Base-by-base conservation (phyloP, 331 rosid genomes). In the Spiraea crenata region DNA sequence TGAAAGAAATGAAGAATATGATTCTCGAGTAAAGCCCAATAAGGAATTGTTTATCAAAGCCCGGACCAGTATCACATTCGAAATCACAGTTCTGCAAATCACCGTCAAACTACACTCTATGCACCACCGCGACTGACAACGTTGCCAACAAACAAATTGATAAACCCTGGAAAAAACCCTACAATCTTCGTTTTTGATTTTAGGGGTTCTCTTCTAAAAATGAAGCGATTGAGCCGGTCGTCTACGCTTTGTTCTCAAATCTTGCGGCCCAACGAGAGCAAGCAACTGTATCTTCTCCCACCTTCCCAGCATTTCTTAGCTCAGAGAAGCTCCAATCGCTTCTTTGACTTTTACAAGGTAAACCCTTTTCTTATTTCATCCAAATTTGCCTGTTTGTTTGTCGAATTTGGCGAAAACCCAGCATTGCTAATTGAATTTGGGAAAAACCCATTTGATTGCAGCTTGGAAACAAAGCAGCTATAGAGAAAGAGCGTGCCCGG, bases 401-500 rank as follows among this genome's bases (percentile, higher is more conserved):
- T 35, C 44, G 2, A 14, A 20, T 17, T 54, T 61, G 31, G 31
- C 47, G 50, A 55, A 49, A 14, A 12, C 59, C 40, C 59, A 11
- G 55, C 20, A 13, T 56, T 44, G 41, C 8, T 57, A 57, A 47
- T 70, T 42, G 65, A 46, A 62, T 37, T 61, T 68, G 16, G 35
- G 47, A 3, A 12, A 61, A 44, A 37, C 77, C 58, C 61, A 48
- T 10, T 68, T 73, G 59, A 40, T 76, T 77, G 81, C 85, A 90
- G 97, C 58, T 91, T 63, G 92, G 73, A 70, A 89, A 70, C 74
- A 93, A 87, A 78, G 78, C 81, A 44, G 88, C 92, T 11, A 74
- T 89, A 7, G 77, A 82, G 73, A 89, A 89, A 82, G 97, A 93
- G 68, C 88, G 89, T 17, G 95, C 95, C 71, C 85, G 99, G 71